Base-by-base conservation (phyloP, 1,284 basidiomycete genomes). In the Veloboletus limbatus region DNA sequence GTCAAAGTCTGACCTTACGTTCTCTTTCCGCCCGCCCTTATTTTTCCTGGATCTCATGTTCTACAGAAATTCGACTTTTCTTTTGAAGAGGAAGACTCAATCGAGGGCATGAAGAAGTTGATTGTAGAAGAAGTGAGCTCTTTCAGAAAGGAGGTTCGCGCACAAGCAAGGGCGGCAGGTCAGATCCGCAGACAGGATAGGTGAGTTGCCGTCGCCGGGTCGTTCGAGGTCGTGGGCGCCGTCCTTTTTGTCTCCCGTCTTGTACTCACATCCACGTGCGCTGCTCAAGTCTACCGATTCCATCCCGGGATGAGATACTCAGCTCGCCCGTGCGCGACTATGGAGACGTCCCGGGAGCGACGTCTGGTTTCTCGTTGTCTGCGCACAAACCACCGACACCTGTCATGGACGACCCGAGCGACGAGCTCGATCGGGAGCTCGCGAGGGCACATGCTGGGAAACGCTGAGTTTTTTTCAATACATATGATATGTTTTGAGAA, bases 21-120 rank as follows among this genome's bases (percentile, higher is more conserved):
- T 14, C 3, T 31, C 9, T 47, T 55, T 52, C 27, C 24, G 44
- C 47, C 38, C n/a, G n/a, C n/a, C n/a, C n/a, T n/a, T n/a, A n/a
- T n/a, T n/a, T n/a, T n/a, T n/a, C n/a, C n/a, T n/a, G n/a, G n/a
- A 31, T 14, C 27, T n/a, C 31, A 11, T 18, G 20, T 6, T n/a
- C n/a, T 20, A 13, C 54, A 92, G 84, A 85, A 88, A 71, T 98
- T 99, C 59, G 94, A 99, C 70, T 99, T 99, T 65, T 79, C 85
- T n/a, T 99, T 99, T 56, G 97, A 99, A 70, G 85, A 88, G 53
- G 96, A 98, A 68, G 96, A 99, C 54, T 85, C 86, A 43, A 94
- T 95, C 49, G 92, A 97, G 45, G 97, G 97, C 18, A 99, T 99
- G 97, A 92, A 96, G 70, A 81, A 81, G 54, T 71, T 99, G 59